These are phyloP conservation scores for Melastoma candidum DNA, from an alignment of 441 rosid species.

Conservation along the genomic window DNA sequence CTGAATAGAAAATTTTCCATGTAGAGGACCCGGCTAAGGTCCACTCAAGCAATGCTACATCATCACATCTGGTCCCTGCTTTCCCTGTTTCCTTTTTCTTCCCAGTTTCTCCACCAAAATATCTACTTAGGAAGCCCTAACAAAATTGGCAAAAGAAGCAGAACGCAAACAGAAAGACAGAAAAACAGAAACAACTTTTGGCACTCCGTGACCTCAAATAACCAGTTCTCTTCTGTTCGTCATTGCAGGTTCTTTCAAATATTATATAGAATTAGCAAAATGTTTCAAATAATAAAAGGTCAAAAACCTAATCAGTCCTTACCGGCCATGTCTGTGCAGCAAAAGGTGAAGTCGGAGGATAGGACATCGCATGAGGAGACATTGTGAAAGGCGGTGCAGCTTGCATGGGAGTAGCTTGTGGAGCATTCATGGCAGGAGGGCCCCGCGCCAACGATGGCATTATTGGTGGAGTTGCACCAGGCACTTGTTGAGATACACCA, in stretches of 20 bases:
- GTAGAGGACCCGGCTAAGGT: too few relatives aligned
- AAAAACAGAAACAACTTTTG: too few relatives aligned
- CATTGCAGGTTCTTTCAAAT: neutral
- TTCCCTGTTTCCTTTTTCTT: too few relatives aligned
- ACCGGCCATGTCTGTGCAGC: conserved; percentile 39
- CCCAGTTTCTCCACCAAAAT: too few relatives aligned
- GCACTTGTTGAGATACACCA: conserved; percentile 35
- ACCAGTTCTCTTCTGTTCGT: too few relatives aligned
- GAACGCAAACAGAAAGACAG: too few relatives aligned
- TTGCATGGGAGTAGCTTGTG: conserved; percentile 25
- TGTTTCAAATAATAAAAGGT: conserved; percentile 4
- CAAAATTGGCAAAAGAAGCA: too few relatives aligned
- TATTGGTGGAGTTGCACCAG: conserved; percentile 44
- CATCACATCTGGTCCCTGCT: too few relatives aligned
- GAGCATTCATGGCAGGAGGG: conserved; percentile 31
- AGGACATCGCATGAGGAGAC: conserved; percentile 17
- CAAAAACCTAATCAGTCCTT: conserved; percentile 37
- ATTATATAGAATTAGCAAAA: neutral
- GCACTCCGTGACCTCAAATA: too few relatives aligned
- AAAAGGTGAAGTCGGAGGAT: conserved; percentile 37
- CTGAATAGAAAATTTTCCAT: too few relatives aligned
- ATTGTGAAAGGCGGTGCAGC: conserved; percentile 22
- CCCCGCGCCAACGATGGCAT: conserved; percentile 23
- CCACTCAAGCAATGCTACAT: too few relatives aligned
- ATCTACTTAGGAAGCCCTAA: too few relatives aligned